A percentile compares a stretch with the other conserved stretches of the same genome.
These are phyloP conservation scores for Cardamine resedifolia DNA, from an alignment of 345 rosid species.

Conservation along the genomic window DNA sequence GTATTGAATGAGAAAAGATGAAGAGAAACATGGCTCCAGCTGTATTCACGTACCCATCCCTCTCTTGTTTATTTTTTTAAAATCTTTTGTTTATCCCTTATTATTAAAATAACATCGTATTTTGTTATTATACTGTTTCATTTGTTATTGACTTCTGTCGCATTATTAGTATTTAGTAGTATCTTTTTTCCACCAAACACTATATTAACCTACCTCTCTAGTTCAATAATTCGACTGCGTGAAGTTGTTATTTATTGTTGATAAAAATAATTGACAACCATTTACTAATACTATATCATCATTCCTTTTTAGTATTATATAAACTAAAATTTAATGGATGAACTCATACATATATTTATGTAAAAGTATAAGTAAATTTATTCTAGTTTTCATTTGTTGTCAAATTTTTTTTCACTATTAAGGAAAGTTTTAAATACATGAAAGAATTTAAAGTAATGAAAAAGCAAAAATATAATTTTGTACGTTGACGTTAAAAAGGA, in stretches of 20 bases:
- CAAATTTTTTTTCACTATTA: too few species aligned
- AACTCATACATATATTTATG: too few species aligned
- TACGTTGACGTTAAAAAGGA: slow-evolving; percentile 19
- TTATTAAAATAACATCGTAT: not conserved
- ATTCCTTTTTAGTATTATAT: not conserved
- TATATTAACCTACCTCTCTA: slow-evolving; percentile 30
- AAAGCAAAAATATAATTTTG: not conserved
- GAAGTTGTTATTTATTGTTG: slow-evolving; percentile 23
- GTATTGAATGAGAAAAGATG: slow-evolving; percentile 21
- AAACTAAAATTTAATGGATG: too few species aligned
- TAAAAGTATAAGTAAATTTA: not conserved
- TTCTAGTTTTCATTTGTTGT: too few species aligned
- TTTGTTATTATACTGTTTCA: slow-evolving; percentile 3
- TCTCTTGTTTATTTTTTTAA: slow-evolving; percentile 28
- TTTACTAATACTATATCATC: slow-evolving; percentile 1
- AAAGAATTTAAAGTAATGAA: slow-evolving; percentile 10
- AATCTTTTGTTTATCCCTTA: not conserved
- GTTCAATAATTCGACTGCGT: slow-evolving; percentile 27
- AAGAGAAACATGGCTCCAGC: slow-evolving; percentile 56
- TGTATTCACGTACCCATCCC: slow-evolving; percentile 58
- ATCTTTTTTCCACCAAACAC: slow-evolving; percentile 29
- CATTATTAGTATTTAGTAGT: slow-evolving; percentile 16
- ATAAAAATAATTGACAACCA: slow-evolving; percentile 14
- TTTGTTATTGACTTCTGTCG: slow-evolving; percentile 28
- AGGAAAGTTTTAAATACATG: too few species aligned